phyloP scores from a whole-genome alignment of 768 basidiomycete genomes.

The Mycena floridula region DNA sequence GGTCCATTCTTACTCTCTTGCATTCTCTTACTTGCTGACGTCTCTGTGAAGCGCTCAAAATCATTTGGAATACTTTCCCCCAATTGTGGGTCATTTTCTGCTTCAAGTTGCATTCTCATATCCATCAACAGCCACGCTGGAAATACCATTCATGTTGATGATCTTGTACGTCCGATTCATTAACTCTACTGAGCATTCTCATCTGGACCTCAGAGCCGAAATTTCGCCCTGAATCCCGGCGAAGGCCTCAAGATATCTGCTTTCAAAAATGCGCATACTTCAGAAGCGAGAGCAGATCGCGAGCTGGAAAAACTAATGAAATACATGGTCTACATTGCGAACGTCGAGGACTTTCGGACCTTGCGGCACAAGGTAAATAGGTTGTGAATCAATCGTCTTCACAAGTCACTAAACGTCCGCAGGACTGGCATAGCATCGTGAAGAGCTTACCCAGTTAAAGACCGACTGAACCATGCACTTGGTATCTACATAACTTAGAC shows the following conservation, averaged over 20 bases:
- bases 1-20: no score
- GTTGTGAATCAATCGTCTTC: not conserved
- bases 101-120: not conserved
- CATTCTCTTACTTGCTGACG: no score
- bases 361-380: conserved; percentile 59
- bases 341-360: conserved; percentile 52
- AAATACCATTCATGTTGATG: conserved; percentile 87
- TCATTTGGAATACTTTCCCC: conserved; percentile 85
- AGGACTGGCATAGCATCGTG: conserved; percentile 49
- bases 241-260: conserved; percentile 81
- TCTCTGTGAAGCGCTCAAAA: conserved; percentile 68
- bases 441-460: conserved; percentile 35
- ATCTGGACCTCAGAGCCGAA: conserved; percentile 47
- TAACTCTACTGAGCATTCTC: conserved; percentile 2
- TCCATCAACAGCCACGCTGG: conserved; percentile 38
- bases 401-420: not conserved
- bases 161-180: conserved; percentile 45
- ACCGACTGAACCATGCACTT: no score
- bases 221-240: conserved; percentile 82
- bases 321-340: conserved; percentile 63
- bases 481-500: no score
- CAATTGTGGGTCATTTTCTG: conserved; percentile 50
- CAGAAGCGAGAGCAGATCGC: conserved; percentile 54
- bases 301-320: conserved; percentile 60
- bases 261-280: conserved; percentile 73